These are phyloP conservation scores for Amauroascus verrucosus DNA, from an alignment of 2,329 filamentous ascomycete species.

Conservation along the genomic window DNA sequence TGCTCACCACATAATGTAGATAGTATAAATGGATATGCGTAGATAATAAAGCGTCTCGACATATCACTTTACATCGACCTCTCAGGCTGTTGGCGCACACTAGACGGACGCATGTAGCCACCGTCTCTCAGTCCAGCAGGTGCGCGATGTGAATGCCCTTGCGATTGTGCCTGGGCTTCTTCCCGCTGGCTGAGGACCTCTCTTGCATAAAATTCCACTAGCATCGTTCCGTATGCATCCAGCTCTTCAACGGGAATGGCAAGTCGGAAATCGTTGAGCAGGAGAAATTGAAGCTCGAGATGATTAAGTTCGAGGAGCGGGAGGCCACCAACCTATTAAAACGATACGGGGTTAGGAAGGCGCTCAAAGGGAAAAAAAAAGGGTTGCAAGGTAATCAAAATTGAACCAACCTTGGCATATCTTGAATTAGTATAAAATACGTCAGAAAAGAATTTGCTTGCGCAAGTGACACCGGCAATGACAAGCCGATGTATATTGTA, in stretches of 20 bases:
- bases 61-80: neutral
- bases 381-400: conserved; percentile 13
- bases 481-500: conserved; percentile 97
- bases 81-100: neutral
- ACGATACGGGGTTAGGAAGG: neutral
- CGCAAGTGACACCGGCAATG: conserved; percentile 93
- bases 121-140: neutral
- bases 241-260: conserved; percentile 89
- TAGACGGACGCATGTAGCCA: conserved; percentile 2
- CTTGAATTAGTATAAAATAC: conserved; percentile 98
- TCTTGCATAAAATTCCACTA: conserved; percentile 93
- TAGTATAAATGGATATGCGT: neutral
- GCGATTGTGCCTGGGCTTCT: neutral
- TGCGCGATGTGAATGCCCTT: neutral
- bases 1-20: neutral
- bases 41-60: neutral
- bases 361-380: neutral
- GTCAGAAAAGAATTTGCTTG: conserved; percentile 98
- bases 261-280: conserved; percentile 91
- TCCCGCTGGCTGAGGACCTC: conserved; percentile 63
- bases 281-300: conserved; percentile 86
- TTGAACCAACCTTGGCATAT: conserved; percentile 77
- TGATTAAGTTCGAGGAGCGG: conserved; percentile 90
- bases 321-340: conserved; percentile 72
- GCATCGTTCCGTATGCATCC: conserved; percentile 94